Conservation (phyloP, 2,329 filamentous ascomycete species). For the Pseudocercospora crystallina region DNA sequence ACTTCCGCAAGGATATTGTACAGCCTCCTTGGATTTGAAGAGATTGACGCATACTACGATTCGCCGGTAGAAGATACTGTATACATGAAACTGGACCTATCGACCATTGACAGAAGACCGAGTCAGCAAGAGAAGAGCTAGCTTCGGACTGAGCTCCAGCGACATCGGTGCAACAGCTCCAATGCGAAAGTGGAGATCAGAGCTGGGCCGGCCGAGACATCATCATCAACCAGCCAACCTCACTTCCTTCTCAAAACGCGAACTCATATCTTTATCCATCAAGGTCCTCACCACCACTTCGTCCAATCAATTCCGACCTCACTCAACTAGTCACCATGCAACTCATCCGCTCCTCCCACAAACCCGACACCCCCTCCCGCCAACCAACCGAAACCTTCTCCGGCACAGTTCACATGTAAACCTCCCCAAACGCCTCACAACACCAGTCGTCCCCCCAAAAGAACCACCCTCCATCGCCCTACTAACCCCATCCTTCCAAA, state of each 20-base stretch:
- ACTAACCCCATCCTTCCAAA: too few relatives aligned
- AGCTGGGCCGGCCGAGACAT: neutral
- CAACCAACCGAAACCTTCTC: conserved; percentile 33
- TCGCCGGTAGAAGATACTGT: conserved; percentile 55
- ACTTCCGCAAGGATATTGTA: conserved; percentile 52
- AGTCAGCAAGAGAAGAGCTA: too few relatives aligned
- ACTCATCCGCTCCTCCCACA: conserved; percentile 30
- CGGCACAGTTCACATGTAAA: conserved; percentile 31
- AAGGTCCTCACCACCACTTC: too few relatives aligned
- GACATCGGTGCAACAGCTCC: too few relatives aligned
- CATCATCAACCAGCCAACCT: too few relatives aligned
- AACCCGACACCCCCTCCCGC: conserved; percentile 26
- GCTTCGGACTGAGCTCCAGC: too few relatives aligned
- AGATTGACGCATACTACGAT: conserved; percentile 56
- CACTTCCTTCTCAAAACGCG: too few relatives aligned
- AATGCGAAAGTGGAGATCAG: conserved; percentile 1
- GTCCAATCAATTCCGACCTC: neutral
- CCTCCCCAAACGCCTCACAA: too few relatives aligned
- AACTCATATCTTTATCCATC: neutral
- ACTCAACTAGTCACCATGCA: conserved; percentile 25
- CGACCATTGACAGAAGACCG: too few relatives aligned
- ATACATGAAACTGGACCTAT: conserved; percentile 43
- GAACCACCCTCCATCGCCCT: too few relatives aligned
- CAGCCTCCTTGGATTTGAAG: conserved; percentile 51
- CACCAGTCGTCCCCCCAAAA: too few relatives aligned